Evolutionary conservation across 495 filamentous ascomycete species (phyloP).

Genomic region (Neurospora sp.): DNA sequence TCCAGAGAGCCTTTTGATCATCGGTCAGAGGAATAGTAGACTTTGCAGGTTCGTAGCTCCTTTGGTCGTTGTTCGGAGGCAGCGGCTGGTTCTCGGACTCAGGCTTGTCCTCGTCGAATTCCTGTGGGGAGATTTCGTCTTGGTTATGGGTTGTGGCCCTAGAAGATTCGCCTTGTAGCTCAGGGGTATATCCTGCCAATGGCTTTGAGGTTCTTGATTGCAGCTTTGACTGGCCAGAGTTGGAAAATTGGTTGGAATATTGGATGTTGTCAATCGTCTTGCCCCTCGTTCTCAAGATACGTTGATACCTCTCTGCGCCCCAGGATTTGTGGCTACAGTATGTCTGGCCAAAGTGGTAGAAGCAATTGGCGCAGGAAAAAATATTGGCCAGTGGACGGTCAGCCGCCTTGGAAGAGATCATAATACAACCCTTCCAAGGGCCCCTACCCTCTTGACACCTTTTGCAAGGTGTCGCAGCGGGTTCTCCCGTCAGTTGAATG

Average conservation of each 20-base stretch:
- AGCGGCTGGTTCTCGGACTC: not conserved
- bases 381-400: constrained; percentile 2
- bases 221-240: not conserved
- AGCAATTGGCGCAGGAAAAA: constrained; percentile 23
- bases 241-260: not conserved
- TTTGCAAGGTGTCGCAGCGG: constrained; percentile 14
- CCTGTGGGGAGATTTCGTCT: not conserved
- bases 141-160: not conserved
- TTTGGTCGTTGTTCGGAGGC: not conserved
- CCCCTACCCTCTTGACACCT: constrained; percentile 18
- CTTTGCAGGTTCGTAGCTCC: not conserved
- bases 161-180: not conserved
- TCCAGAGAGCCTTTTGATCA: constrained; percentile 2
- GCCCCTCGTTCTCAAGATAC: not conserved
- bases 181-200: not conserved
- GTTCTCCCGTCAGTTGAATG: constrained; percentile 20
- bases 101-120: not conserved
- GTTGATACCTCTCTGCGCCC: constrained; percentile 8
- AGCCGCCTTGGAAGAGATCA: constrained; percentile 14
- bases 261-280: not conserved
- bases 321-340: constrained; percentile 19
- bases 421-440: constrained; percentile 20
- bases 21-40: not conserved
- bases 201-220: not conserved
- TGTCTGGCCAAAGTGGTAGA: constrained; percentile 19